Base-by-base conservation (phyloP, 495 filamentous ascomycete species). In the Aspergillus cavernicola region DNA sequence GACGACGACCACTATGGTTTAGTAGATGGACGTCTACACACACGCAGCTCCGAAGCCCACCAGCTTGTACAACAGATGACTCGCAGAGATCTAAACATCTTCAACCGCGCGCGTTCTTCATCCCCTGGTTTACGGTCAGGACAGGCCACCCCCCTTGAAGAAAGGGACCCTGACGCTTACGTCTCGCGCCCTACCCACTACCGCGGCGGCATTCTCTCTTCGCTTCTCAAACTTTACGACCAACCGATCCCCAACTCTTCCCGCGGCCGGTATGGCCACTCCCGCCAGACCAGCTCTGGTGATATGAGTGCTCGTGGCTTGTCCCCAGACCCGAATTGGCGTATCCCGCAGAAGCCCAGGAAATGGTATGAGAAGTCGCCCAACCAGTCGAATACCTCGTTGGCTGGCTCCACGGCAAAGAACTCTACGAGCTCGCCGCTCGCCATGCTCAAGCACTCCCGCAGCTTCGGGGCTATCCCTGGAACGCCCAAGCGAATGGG, bases 151-250 rank as follows among this genome's bases (percentile, higher is more conserved):
- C 83, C 85, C 11, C 67, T 75, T 7, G 80, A 83, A 32, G 84
- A 85, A 36, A 68, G 75, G 41, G 75, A 81, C 23, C 74, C 79
- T 13, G 81, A 88, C 48, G 75, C 79, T 38, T 91, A 89, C 58
- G 76, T 88, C 6, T 82, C 85, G 35, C 76, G 76, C 12, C 90
- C 89, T 3, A 64, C 77, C 6, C 78, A 86, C 42, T 93, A 88
- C 63, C 86, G 84, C 38, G 83, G 84, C 32, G 89, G 92, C 24
- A 80, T 95, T 38, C 73, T 97, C 7, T 83, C 85, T 5, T 87
- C 83, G 7, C 70, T 97, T 2, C 71, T 96, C 48, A 95, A 88
- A 66, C 77, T 95, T 10, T 86, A 92, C 59, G 79, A 80, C 47
- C 61, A 72, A 39, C 63, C 66, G 15, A 15, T 10, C 15, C 15